phyloP scores from a whole-genome alignment of 257 asterid species.

The Solanum gandarillasii region DNA sequence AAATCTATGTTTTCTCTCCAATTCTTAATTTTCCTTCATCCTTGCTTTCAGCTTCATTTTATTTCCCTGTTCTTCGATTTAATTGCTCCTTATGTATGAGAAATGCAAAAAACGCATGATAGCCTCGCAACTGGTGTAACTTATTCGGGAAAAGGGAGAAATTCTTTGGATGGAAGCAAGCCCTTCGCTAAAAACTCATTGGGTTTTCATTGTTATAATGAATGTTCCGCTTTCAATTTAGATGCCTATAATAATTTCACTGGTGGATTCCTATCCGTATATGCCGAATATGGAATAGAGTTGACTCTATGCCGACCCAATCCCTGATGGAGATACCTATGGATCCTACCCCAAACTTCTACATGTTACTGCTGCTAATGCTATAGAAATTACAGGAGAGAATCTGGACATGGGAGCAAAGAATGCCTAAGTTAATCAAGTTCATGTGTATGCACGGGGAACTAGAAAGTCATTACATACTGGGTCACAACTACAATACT shows the following conservation, averaged over 20 bases:
- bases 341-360: not conserved
- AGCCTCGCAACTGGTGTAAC: not conserved
- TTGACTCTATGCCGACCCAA: not conserved
- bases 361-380: not conserved
- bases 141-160: not conserved
- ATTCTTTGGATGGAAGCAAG: not conserved
- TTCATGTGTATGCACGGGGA: not conserved
- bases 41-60: not conserved
- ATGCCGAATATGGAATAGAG: not conserved
- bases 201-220: not conserved
- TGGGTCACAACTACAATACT: not conserved
- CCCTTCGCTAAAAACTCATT: not conserved
- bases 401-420: not conserved
- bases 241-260: not conserved
- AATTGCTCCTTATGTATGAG: not conserved
- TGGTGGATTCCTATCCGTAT: not conserved
- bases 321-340: not conserved
- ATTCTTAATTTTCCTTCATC: not conserved
- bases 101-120: not conserved
- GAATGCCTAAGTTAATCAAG: not conserved
- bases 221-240: not conserved
- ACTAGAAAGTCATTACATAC: not conserved
- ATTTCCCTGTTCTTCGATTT: not conserved
- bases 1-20: not conserved
- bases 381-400: not conserved